Evolutionary conservation across 129 eudicot species (phyloP), one percentile per base, ranked within the genome.

Genomic region (Centaurea solstitialis): DNA sequence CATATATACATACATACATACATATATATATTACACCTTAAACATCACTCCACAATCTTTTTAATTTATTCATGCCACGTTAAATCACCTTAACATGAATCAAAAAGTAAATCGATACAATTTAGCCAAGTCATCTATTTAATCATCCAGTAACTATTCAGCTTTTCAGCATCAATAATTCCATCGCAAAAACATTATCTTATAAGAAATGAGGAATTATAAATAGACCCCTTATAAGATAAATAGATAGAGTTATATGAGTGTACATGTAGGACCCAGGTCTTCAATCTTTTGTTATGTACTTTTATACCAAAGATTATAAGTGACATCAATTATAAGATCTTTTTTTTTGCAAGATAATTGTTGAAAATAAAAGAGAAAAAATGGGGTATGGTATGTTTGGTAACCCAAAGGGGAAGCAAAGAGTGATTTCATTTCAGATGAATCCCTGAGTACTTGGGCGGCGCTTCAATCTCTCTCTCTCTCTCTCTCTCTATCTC

Each of bases 371-470:
- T 2, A 21, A 62, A 7, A 1, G 8, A 20, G 68, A 22, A 26
- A 26, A 18, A 64, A 20, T 65, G 23, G 61, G 23, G 72, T n/a
- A n/a, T n/a, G 73, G 45, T 65, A 68, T 66, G 73, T 28, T 66
- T 77, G 22, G 68, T n/a, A 28, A 47, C 26, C 6, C 30, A 6
- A 17, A 66, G 53, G 80, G 70, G 57, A 65, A 39, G 61, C 72
- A 76, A 76, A 64, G 39, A 11, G 23, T 28, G 17, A 33, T 40
- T 26, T 26, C 30, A 26, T 26, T 26, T 62, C 64, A 12, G 37
- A 67, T 37, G 57, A 78, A 78, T 68, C 81, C 81, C 75, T 30
- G 67, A 13, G n/a, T 9, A 77, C 41, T 77, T 77, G 8, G 73
- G 73, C 80, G 30, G 24, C 81, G 81, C 67, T 78, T n/a, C 74